Evolutionary conservation across 805 yeast species (phyloP).

Genomic region (Saturnispora galanensis): DNA sequence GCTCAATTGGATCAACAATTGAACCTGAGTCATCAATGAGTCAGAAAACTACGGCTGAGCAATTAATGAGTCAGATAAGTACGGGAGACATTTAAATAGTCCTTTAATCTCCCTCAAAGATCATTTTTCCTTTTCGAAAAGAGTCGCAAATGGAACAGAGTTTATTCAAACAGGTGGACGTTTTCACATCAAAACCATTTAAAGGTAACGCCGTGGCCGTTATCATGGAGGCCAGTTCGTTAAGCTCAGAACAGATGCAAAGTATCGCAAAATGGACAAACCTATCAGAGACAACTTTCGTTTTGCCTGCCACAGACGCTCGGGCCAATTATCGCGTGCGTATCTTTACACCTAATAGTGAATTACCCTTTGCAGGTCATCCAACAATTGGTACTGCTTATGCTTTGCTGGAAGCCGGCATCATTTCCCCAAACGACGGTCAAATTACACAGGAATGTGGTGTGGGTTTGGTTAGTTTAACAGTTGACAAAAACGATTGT

Average conservation of each 20-base stretch:
- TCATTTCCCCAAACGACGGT: constrained; percentile 12
- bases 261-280: constrained; percentile 50
- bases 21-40: too few relatives aligned
- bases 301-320: constrained; percentile 30
- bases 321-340: constrained; percentile 38
- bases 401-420: constrained; percentile 31
- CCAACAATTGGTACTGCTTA: constrained; percentile 47
- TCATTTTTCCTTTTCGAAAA: too few relatives aligned
- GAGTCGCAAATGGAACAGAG: too few relatives aligned
- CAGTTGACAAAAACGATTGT: background rate
- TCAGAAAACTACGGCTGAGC: too few relatives aligned
- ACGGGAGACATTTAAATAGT: too few relatives aligned
- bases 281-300: constrained; percentile 48
- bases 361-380: constrained; percentile 57
- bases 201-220: constrained; percentile 53
- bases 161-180: constrained; percentile 30
- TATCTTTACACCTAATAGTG: constrained; percentile 38
- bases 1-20: too few relatives aligned
- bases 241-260: constrained; percentile 34
- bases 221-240: constrained; percentile 31
- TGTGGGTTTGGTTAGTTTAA: constrained; percentile 27
- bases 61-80: too few relatives aligned
- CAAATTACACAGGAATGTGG: constrained; percentile 35
- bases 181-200: constrained; percentile 30
- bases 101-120: too few relatives aligned